Evolutionary conservation across 2,329 filamentous ascomycete genomes (phyloP).

Genomic region (Lachnellula subtilissima): DNA sequence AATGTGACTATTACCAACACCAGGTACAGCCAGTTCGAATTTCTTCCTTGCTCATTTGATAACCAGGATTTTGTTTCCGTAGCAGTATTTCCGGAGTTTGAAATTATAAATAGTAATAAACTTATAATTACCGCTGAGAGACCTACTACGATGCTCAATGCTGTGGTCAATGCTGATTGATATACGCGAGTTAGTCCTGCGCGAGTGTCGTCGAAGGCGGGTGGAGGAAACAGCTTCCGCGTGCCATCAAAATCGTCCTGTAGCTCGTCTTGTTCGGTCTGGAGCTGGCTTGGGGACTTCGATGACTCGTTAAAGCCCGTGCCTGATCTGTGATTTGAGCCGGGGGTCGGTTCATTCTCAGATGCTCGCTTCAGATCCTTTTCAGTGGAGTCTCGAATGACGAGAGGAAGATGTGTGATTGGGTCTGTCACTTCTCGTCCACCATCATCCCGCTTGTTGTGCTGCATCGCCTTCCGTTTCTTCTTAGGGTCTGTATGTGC

Average conservation of each 20-base stretch:
- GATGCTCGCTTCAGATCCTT: constrained; percentile 43
- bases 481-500: constrained; percentile 21
- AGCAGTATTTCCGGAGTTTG: background rate
- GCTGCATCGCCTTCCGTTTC: constrained; percentile 25
- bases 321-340: constrained; percentile 6
- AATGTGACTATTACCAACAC: constrained; percentile 4
- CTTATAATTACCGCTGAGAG: constrained; percentile 15
- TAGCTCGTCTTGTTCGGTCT: constrained; percentile 38
- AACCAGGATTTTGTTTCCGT: background rate
- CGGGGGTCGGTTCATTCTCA: constrained; percentile 24
- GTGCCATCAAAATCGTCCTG: constrained; percentile 41
- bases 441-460: constrained; percentile 19
- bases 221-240: constrained; percentile 49
- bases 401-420: constrained; percentile 52
- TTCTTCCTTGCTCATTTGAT: background rate
- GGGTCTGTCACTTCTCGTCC: constrained; percentile 53
- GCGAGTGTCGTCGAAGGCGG: constrained; percentile 42
- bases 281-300: constrained; percentile 39
- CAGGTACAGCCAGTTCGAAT: constrained; percentile 6
- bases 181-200: constrained; percentile 42
- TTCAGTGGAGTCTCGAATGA: constrained; percentile 50
- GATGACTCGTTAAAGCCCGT: constrained; percentile 41
- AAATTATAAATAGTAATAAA: constrained; percentile 9
- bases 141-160: constrained; percentile 20
- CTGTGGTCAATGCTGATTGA: constrained; percentile 32